Percentiles rank a stretch among this genome's conserved stretches.
These are phyloP conservation scores for Parmelia sp. DNA, from an alignment of 495 filamentous ascomycete species.

Conservation along the genomic window DNA sequence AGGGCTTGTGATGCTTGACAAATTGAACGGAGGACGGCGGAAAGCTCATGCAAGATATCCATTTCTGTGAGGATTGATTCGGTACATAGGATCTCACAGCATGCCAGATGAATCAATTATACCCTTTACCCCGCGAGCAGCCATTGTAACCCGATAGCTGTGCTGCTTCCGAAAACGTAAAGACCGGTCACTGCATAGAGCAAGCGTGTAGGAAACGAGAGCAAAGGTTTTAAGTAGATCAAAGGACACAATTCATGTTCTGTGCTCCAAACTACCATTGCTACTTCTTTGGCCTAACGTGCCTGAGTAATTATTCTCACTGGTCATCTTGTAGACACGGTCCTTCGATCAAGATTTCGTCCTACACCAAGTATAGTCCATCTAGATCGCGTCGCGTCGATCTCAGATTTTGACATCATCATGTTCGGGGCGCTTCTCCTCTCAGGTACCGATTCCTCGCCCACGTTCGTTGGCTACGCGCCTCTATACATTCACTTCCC, in stretches of 20 bases:
- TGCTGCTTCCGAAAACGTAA: not conserved
- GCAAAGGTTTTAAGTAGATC: not conserved
- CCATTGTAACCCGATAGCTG: too few relatives aligned
- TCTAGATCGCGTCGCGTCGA: constrained; percentile 1
- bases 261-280: too few relatives aligned
- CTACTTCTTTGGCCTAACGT: too few relatives aligned
- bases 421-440: not conserved
- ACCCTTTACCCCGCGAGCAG: not conserved
- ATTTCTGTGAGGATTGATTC: not conserved
- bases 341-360: not conserved
- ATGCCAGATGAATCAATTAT: not conserved
- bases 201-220: not conserved
- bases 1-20: not conserved
- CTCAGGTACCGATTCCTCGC: not conserved
- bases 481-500: not conserved
- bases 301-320: too few relatives aligned
- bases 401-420: constrained; percentile 3
- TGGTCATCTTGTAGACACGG: too few relatives aligned
- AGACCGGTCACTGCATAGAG: too few relatives aligned
- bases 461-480: not conserved
- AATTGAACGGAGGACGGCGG: not conserved
- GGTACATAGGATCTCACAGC: not conserved
- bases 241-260: too few relatives aligned
- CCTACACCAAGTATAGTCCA: not conserved
- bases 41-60: not conserved